Evolutionary conservation across 352 stramenopile species (phyloP).

Genomic region (Pythium sukuiense): DNA sequence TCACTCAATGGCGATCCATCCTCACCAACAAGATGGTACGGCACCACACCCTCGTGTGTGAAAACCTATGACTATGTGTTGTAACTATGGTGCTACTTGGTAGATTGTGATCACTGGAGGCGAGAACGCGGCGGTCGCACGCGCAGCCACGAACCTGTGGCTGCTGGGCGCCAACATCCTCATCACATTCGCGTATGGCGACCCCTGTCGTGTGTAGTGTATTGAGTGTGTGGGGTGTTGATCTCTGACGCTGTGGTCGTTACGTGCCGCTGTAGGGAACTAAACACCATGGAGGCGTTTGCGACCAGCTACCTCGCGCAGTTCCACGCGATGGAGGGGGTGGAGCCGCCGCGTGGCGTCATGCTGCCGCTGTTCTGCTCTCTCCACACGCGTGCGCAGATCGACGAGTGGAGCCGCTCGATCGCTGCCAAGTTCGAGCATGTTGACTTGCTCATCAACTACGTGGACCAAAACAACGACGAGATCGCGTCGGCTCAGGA

Average conservation of each 20-base stretch:
- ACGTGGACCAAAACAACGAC: constrained; percentile 29
- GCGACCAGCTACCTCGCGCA: constrained; percentile 53
- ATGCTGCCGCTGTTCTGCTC: constrained; percentile 57
- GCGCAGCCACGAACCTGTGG: constrained; percentile 62
- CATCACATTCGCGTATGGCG: constrained; percentile 59
- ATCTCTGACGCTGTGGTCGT: background rate
- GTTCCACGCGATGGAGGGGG: constrained; percentile 38
- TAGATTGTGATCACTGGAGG: constrained; percentile 68
- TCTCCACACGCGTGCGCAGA: constrained; percentile 46
- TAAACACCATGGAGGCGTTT: constrained; percentile 50
- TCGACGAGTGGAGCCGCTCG: constrained; percentile 57
- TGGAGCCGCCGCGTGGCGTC: constrained; percentile 45
- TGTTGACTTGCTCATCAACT: constrained; percentile 75
- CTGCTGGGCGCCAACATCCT: constrained; percentile 64
- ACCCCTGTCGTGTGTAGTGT: too few species aligned
- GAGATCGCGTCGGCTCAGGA: constrained; percentile 4
- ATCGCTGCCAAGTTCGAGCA: constrained; percentile 58
- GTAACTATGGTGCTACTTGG: background rate
- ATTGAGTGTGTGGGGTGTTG: background rate
- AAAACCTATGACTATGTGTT: background rate
- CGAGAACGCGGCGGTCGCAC: constrained; percentile 47
- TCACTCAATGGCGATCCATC: constrained; percentile 37
- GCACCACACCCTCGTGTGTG: background rate
- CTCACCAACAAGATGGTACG: constrained; percentile 65
- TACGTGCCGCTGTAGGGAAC: constrained; percentile 26